Percentiles rank a stretch among this genome's conserved stretches.
phyloP scores from a whole-genome alignment of 2,329 filamentous ascomycete genomes.

The Phoma sp. region DNA sequence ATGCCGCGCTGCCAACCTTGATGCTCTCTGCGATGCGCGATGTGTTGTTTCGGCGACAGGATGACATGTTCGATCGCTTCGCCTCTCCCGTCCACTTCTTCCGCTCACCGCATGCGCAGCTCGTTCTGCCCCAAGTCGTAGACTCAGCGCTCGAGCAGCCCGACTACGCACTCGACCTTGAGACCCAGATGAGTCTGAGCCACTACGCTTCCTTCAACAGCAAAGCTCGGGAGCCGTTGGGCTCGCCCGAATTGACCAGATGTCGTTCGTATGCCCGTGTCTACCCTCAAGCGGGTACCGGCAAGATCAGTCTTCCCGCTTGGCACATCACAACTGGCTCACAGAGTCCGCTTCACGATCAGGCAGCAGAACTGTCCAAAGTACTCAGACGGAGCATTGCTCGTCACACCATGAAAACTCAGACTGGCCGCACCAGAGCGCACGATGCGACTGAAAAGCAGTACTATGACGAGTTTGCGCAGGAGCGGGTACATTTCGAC shows the following conservation, averaged over 20 bases:
- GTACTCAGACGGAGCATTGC: constrained; percentile 50
- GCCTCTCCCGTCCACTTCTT: constrained; percentile 59
- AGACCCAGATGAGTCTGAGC: constrained; percentile 36
- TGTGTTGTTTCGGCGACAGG: constrained; percentile 50
- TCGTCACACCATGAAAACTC: constrained; percentile 36
- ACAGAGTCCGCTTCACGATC: constrained; percentile 48
- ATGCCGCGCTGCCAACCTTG: constrained; percentile 32
- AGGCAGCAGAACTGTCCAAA: constrained; percentile 51
- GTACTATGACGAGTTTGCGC: constrained; percentile 36
- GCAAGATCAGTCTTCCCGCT: constrained; percentile 48
- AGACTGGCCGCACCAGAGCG: constrained; percentile 31
- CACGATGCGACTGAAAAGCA: constrained; percentile 36
- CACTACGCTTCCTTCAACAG: constrained; percentile 35
- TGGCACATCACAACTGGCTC: constrained; percentile 51
- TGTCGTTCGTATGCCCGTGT: constrained; percentile 47
- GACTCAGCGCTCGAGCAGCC: constrained; percentile 33
- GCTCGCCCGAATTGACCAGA: constrained; percentile 31
- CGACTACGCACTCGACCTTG: constrained; percentile 37
- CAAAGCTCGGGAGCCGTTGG: constrained; percentile 10
- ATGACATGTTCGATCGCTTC: constrained; percentile 58
- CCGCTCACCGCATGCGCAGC: constrained; percentile 50
- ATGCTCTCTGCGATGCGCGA: constrained; percentile 45
- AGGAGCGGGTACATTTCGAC: constrained; percentile 26
- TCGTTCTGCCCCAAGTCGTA: constrained; percentile 34
- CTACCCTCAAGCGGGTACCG: constrained; percentile 51